phyloP scores from a whole-genome alignment of 257 asterid species.

The Jaltomata sinuosa region DNA sequence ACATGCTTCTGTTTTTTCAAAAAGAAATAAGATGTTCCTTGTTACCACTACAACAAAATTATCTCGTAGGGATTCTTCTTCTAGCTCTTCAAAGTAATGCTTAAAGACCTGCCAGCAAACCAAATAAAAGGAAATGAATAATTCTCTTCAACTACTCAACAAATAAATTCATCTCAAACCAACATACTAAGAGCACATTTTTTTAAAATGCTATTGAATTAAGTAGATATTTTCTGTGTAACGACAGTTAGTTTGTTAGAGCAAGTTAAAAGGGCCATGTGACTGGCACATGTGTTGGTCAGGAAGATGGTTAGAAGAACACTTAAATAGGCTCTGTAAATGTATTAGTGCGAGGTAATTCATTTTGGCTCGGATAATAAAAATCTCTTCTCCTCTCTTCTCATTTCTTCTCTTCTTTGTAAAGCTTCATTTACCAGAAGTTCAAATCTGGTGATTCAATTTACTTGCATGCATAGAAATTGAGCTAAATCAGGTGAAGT shows the following conservation, averaged over 20 bases:
- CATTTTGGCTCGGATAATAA: neutral
- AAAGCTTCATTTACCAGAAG: neutral
- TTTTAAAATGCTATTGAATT: neutral
- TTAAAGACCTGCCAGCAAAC: conserved; percentile 68
- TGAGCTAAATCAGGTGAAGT: neutral
- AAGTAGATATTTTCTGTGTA: neutral
- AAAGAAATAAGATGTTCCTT: conserved; percentile 6
- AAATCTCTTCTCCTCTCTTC: neutral
- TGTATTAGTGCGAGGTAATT: neutral
- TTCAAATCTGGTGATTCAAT: neutral
- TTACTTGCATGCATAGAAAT: neutral
- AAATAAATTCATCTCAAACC: neutral
- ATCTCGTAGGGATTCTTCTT: conserved; percentile 97
- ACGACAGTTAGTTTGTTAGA: neutral
- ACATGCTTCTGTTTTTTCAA: neutral
- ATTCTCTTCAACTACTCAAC: neutral
- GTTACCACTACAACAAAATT: conserved; percentile 99
- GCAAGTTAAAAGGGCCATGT: neutral
- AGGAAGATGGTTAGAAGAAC: neutral
- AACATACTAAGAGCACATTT: neutral
- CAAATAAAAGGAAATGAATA: neutral
- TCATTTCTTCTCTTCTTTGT: neutral
- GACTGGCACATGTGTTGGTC: neutral
- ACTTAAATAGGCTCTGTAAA: neutral
- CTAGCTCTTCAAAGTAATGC: conserved; percentile 95